Evolutionary conservation across 192 early-diverging fungal species (phyloP), one percentile per base, ranked within the genome.

Genomic region (Backusella sp.): DNA sequence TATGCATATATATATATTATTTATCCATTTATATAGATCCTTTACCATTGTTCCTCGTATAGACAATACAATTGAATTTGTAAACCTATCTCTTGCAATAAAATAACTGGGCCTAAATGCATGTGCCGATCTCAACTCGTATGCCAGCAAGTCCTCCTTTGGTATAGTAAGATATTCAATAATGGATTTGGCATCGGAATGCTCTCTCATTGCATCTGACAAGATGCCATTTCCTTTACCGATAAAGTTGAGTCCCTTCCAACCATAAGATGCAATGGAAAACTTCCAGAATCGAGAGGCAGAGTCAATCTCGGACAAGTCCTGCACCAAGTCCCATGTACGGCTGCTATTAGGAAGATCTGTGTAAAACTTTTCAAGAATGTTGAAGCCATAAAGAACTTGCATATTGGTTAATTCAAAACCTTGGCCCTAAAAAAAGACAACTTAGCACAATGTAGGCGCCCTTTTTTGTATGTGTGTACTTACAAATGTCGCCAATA

Each of bases 51-150:
- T 91, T 7, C 92, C 92, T 53, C 92, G 82, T 42, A 92, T 91
- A 5, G 85, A 85, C 9, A 94, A 75, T 14, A 92, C 90, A 21
- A 94, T 84, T 1, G 91, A 88, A 70, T 89, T 82, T 37, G 88
- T 82, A 17, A 84, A 83, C 7, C 88, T 80, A 80, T 94, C 92
- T 23, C 87, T 77, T 0, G 90, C 90, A 14, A 94, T 86, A 80
- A 90, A 94, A 67, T 94, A 92, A 73, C 88, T 88, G 0, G 91
- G 91, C 28, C 88, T 85, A 65, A 92, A 92, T 14, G 92, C 88
- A 42, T 88, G 88, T 39, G 83, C 79, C 68, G 88, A 84, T 41
- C 88, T 84, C 73, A 92, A 90, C 73, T 92, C 91, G 74, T 91
- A 90, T 1, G 89, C 90, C 36, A 94, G 62, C 14, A 92, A 76